These are phyloP conservation scores for Scheffersomyces illinoinensis DNA, from an alignment of 1,139 yeast species.

Conservation along the genomic window DNA sequence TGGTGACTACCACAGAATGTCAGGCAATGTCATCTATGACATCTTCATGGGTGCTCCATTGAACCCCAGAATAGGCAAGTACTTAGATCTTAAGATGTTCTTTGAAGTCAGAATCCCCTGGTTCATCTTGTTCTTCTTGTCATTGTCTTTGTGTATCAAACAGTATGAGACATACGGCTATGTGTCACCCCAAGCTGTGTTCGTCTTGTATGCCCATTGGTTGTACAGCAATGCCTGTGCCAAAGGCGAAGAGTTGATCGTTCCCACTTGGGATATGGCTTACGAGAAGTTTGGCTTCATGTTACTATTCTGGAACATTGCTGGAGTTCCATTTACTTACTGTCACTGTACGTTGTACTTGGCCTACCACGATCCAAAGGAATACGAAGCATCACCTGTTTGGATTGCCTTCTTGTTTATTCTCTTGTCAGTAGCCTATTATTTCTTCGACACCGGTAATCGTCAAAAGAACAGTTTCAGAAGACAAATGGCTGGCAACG, in stretches of 20 bases:
- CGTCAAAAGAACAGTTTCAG: slow-evolving; percentile 96
- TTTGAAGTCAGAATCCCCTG: slow-evolving; percentile 97
- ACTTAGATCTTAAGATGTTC: slow-evolving; percentile 89
- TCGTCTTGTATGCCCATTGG: slow-evolving; percentile 84
- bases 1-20: slow-evolving; percentile 81
- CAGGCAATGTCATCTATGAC: slow-evolving; percentile 89
- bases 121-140: slow-evolving; percentile 82
- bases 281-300: slow-evolving; percentile 98
- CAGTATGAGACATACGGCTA: slow-evolving; percentile 83
- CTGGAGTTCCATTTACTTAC: slow-evolving; percentile 98
- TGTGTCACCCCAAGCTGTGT: slow-evolving; percentile 73
- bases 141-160: slow-evolving; percentile 71
- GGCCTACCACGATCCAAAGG: slow-evolving; percentile 78
- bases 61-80: slow-evolving; percentile 90
- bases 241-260: slow-evolving; percentile 95
- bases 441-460: slow-evolving; percentile 91
- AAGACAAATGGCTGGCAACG: slow-evolving; percentile 81
- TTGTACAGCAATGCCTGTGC: slow-evolving; percentile 95
- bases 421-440: slow-evolving; percentile 69
- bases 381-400: slow-evolving; percentile 67
- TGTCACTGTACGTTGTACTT: slow-evolving; percentile 88
- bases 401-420: slow-evolving; percentile 61
- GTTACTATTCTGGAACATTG: slow-evolving; percentile 98
- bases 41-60: slow-evolving; percentile 96
- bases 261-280: slow-evolving; percentile 99